These are phyloP conservation scores for Cadophora malorum DNA, from an alignment of 2,329 filamentous ascomycete species.

Conservation along the genomic window DNA sequence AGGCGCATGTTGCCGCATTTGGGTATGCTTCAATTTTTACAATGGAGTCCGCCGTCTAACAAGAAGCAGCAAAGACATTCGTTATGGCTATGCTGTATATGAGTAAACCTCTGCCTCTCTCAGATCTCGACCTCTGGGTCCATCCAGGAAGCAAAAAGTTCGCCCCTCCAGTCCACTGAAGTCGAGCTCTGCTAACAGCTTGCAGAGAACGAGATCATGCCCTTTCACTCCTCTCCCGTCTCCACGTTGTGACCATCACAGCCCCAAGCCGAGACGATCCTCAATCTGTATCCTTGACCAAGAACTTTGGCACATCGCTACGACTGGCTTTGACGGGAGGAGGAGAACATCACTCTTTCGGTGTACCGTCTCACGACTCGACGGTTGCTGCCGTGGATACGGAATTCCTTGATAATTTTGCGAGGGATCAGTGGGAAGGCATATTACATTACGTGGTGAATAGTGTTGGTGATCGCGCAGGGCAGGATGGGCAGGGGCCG, in stretches of 20 bases:
- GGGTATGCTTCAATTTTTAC: slow-evolving; percentile 57
- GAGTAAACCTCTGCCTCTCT: slow-evolving; percentile 77
- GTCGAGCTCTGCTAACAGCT: slow-evolving; percentile 26
- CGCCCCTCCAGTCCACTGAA: slow-evolving; percentile 27
- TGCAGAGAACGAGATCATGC: slow-evolving; percentile 81
- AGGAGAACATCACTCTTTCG: slow-evolving; percentile 86
- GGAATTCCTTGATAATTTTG: slow-evolving; percentile 81
- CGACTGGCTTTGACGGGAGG: slow-evolving; percentile 87
- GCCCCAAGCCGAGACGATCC: slow-evolving; percentile 65
- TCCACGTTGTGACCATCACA: slow-evolving; percentile 83
- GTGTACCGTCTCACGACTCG: slow-evolving; percentile 76
- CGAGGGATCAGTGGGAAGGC: slow-evolving; percentile 90
- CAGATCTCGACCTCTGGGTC: slow-evolving; percentile 86
- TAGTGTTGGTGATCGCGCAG: slow-evolving; percentile 64
- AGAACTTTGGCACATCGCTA: slow-evolving; percentile 83
- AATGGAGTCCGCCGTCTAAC: slow-evolving; percentile 30
- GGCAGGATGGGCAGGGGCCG: slow-evolving; percentile 57
- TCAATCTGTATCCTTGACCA: slow-evolving; percentile 76
- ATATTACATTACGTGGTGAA: slow-evolving; percentile 96
- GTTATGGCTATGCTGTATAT: slow-evolving; percentile 97
- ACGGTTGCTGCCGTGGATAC: slow-evolving; percentile 70
- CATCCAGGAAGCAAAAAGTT: slow-evolving; percentile 68
- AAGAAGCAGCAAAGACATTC: slow-evolving; percentile 79
- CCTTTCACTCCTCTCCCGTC: slow-evolving; percentile 77
- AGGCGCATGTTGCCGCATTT: slow-evolving; percentile 95